Conservation (phyloP, 352 stramenopile species). For the Phytophthora vignae region DNA sequence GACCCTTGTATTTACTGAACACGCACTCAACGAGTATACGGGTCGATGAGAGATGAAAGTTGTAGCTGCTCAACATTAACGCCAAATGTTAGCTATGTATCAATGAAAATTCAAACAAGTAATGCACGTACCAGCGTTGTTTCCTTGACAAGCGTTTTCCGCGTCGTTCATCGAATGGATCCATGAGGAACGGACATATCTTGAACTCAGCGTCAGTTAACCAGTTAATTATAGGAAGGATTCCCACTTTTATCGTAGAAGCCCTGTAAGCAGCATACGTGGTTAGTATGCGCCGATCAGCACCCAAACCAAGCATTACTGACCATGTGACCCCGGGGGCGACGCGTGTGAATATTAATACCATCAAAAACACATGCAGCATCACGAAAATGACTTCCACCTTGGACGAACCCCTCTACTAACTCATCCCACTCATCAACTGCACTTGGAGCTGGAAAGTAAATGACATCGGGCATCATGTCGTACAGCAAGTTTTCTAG, state of each 20-base stretch:
- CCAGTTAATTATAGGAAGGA: constrained; percentile 21
- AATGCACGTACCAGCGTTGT: constrained; percentile 3
- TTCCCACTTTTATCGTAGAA: constrained; percentile 34
- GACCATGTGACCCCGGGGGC: constrained; percentile 9
- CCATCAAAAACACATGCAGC: constrained; percentile 28
- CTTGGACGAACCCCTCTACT: constrained; percentile 1
- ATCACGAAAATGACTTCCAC: constrained; percentile 14
- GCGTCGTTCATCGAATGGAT: constrained; percentile 10
- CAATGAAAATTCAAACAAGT: not conserved
- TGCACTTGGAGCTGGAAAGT: constrained; percentile 8
- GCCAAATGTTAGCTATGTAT: not conserved
- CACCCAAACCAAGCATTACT: not conserved
- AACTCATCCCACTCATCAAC: constrained; percentile 13
- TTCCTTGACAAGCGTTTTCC: constrained; percentile 4
- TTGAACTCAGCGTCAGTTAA: constrained; percentile 18
- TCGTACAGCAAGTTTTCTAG: constrained; percentile 13
- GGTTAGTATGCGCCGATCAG: not conserved
- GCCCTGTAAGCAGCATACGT: constrained; percentile 1
- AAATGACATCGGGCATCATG: constrained; percentile 16
- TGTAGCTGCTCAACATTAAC: constrained; percentile 10
- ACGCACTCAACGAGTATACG: constrained; percentile 14
- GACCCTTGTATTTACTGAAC: constrained; percentile 4
- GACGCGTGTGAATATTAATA: constrained; percentile 4
- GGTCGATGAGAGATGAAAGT: constrained; percentile 11
- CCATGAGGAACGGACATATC: constrained; percentile 19